A percentile compares a stretch with the other conserved stretches of the same genome.
Conservation (phyloP, 164 flowering plant genomes). For the Dillenia turbinata region DNA sequence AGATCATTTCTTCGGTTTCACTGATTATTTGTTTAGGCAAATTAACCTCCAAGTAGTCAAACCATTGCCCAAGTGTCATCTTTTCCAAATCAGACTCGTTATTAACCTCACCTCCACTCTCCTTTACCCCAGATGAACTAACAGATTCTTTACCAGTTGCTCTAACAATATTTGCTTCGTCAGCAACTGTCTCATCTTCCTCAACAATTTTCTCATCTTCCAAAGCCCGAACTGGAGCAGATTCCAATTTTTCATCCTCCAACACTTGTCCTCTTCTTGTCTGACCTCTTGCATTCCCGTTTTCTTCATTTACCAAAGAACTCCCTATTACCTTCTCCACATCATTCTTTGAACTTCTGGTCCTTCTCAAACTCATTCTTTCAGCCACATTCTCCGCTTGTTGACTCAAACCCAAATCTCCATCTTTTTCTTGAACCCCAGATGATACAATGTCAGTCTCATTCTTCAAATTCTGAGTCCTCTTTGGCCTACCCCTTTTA, state of each 20-base stretch:
- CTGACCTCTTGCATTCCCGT: slow-evolving; percentile 6
- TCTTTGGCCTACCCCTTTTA: not conserved
- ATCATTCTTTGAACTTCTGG: not conserved
- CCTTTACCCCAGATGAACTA: slow-evolving; percentile 11
- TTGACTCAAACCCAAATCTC: not conserved
- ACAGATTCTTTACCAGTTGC: slow-evolving; percentile 5
- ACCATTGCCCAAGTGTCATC: slow-evolving; percentile 74
- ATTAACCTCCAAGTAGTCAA: slow-evolving; percentile 53
- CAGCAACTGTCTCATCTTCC: slow-evolving; percentile 1
- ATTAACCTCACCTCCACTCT: not conserved
- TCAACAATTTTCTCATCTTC: not conserved
- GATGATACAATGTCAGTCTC: not conserved
- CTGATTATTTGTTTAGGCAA: slow-evolving; percentile 54
- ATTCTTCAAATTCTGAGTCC: not conserved
- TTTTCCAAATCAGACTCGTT: slow-evolving; percentile 41
- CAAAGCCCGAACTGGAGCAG: slow-evolving; percentile 3
- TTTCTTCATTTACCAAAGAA: slow-evolving; percentile 2
- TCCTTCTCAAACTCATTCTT: not conserved
- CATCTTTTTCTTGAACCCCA: not conserved
- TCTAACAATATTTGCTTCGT: not conserved
- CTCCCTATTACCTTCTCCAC: slow-evolving; percentile 3
- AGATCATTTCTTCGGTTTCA: slow-evolving; percentile 46
- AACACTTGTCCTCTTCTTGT: not conserved
- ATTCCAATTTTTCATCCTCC: slow-evolving; percentile 1
- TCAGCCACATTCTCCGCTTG: not conserved